Evolutionary conservation across 306 rosid genomes (phyloP).

Genomic region (Acacia acuminata): DNA sequence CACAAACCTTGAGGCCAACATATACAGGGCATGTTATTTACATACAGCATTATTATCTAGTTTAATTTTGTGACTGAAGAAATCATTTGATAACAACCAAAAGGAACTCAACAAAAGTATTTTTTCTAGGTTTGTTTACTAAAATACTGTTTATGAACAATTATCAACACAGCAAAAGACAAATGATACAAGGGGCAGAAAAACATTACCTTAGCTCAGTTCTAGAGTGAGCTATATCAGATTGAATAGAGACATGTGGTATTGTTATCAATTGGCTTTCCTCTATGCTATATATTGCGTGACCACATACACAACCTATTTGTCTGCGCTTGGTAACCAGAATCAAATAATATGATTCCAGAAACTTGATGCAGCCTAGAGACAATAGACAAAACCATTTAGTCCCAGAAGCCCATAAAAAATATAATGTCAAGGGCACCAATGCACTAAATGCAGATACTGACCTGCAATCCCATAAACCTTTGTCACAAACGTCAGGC

Average conservation of each 20-base stretch:
- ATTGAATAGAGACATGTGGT: slow-evolving; percentile 84
- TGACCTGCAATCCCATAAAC: slow-evolving; percentile 79
- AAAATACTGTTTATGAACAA: neutral
- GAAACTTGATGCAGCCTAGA: slow-evolving; percentile 77
- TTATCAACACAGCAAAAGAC: neutral
- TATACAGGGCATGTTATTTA: neutral
- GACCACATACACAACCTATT: slow-evolving; percentile 90
- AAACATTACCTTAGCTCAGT: slow-evolving; percentile 50
- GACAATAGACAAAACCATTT: neutral
- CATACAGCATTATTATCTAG: neutral
- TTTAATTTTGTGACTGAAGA: neutral
- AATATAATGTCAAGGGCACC: neutral
- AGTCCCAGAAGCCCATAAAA: neutral
- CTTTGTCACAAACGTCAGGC: slow-evolving; percentile 73
- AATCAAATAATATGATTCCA: slow-evolving; percentile 91
- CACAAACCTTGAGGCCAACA: neutral
- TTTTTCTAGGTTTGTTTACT: neutral
- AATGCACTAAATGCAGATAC: neutral
- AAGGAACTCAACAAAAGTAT: neutral
- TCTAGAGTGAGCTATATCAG: slow-evolving; percentile 91
- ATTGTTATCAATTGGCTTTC: slow-evolving; percentile 87
- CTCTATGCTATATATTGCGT: slow-evolving; percentile 82
- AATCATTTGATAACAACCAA: neutral
- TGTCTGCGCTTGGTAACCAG: slow-evolving; percentile 90
- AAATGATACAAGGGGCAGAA: neutral